phyloP scores from a whole-genome alignment of 805 yeast genomes.

The Barnettozyma sp. region DNA sequence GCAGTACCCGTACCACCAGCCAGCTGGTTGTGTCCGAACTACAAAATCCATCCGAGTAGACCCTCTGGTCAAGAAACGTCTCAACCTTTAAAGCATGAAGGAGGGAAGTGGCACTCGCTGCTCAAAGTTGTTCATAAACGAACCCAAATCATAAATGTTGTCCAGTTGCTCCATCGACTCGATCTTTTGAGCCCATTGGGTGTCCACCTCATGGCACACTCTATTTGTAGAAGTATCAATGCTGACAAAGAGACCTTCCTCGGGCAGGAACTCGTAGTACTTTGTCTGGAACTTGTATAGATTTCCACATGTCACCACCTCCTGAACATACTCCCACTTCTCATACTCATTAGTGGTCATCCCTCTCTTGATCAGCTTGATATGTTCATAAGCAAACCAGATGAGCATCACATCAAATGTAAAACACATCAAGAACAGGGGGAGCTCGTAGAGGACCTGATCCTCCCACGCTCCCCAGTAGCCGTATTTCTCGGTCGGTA shows the following conservation, averaged over 20 bases:
- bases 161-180: conserved; percentile 11
- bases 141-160: conserved; percentile 22
- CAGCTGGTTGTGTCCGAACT: conserved; percentile 6
- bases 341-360: conserved; percentile 69
- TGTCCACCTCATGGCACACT: conserved; percentile 11
- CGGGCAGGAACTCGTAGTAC: conserved; percentile 18
- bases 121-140: conserved; percentile 14
- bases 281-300: conserved; percentile 23
- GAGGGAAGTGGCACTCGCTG: too few relatives aligned
- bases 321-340: conserved; percentile 64
- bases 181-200: conserved; percentile 4
- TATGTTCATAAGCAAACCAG: conserved; percentile 40
- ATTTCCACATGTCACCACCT: conserved; percentile 36
- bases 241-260: conserved; percentile 21
- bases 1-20: too few relatives aligned
- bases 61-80: conserved; percentile 16
- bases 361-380: conserved; percentile 50
- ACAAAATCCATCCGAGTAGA: conserved; percentile 6
- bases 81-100: conserved; percentile 13
- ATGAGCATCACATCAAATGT: conserved; percentile 37
- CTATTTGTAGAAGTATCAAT: conserved; percentile 14
- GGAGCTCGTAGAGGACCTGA: conserved; percentile 11
- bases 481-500: too few relatives aligned
- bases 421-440: conserved; percentile 36
- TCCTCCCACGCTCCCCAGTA: too few relatives aligned